phyloP scores from a whole-genome alignment of 768 basidiomycete genomes.

The Lanmaoa pseudosensibilis region DNA sequence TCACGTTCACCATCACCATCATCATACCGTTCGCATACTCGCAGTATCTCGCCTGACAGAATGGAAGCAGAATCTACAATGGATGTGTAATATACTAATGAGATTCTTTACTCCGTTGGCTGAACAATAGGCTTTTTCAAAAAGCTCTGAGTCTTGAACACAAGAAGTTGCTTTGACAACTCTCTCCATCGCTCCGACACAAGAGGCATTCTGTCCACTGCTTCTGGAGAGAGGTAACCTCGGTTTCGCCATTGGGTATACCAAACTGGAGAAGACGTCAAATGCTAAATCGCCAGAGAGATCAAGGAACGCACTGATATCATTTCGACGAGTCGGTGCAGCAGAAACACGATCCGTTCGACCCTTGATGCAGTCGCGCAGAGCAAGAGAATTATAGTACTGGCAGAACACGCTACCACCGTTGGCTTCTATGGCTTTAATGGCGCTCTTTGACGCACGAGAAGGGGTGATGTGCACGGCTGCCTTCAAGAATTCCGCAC shows the following conservation, averaged over 20 bases:
- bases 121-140: constrained; percentile 26
- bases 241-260: constrained; percentile 72
- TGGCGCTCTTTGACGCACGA: constrained; percentile 83
- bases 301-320: constrained; percentile 62
- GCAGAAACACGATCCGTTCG: constrained; percentile 70
- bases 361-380: constrained; percentile 76
- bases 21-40: constrained; percentile 53
- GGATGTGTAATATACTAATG: constrained; percentile 15
- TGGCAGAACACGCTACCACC: constrained; percentile 88
- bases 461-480: constrained; percentile 82
- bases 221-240: constrained; percentile 68
- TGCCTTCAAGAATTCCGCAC: constrained; percentile 60
- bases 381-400: constrained; percentile 85
- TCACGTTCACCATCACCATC: constrained; percentile 42
- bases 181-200: constrained; percentile 70
- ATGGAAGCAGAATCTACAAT: constrained; percentile 41
- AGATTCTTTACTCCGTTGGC: constrained; percentile 20
- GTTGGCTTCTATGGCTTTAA: constrained; percentile 74
- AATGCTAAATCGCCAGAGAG: constrained; percentile 1
- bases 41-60: constrained; percentile 58
- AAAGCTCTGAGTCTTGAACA: constrained; percentile 43
- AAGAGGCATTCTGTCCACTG: constrained; percentile 58
- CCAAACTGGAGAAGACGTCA: constrained; percentile 54
- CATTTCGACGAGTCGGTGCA: constrained; percentile 80
- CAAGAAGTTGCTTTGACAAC: constrained; percentile 59